phyloP scores from a whole-genome alignment of 129 eudicot species.

The Glebionis coronaria region DNA sequence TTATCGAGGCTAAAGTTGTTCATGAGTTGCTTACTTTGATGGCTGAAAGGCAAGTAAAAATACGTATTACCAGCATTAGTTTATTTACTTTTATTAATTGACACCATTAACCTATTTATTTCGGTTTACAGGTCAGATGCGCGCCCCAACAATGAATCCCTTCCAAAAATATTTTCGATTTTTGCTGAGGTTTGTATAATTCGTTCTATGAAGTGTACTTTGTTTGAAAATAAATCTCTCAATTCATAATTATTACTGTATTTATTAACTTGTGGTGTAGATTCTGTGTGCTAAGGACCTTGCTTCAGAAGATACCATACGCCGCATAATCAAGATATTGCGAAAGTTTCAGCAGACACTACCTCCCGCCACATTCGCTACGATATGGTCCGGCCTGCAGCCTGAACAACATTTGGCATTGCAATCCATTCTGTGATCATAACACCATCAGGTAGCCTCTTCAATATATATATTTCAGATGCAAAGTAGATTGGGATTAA shows the following conservation, averaged over 20 bases:
- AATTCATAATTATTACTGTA: conserved; percentile 25
- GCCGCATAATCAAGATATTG: conserved; percentile 73
- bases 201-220: background rate
- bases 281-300: conserved; percentile 88
- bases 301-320: conserved; percentile 81
- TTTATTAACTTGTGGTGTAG: conserved; percentile 39
- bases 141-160: conserved; percentile 78
- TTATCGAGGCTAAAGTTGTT: conserved; percentile 96
- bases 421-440: too few relatives aligned
- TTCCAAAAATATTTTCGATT: conserved; percentile 84
- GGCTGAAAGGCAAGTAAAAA: conserved; percentile 71
- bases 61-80: background rate
- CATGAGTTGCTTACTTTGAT: conserved; percentile 95
- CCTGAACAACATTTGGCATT: too few relatives aligned
- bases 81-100: too few relatives aligned
- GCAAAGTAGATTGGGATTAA: too few relatives aligned
- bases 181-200: conserved; percentile 82
- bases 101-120: too few relatives aligned
- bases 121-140: conserved; percentile 55
- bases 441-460: too few relatives aligned
- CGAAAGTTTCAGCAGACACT: conserved; percentile 38
- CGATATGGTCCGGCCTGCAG: too few relatives aligned
- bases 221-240: too few relatives aligned
- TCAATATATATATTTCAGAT: too few relatives aligned
- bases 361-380: too few relatives aligned